Percentiles rank a stretch among this genome's conserved stretches.
Evolutionary conservation across 768 basidiomycete genomes (phyloP).

Genomic region (Brasilioporus rufonigricans): DNA sequence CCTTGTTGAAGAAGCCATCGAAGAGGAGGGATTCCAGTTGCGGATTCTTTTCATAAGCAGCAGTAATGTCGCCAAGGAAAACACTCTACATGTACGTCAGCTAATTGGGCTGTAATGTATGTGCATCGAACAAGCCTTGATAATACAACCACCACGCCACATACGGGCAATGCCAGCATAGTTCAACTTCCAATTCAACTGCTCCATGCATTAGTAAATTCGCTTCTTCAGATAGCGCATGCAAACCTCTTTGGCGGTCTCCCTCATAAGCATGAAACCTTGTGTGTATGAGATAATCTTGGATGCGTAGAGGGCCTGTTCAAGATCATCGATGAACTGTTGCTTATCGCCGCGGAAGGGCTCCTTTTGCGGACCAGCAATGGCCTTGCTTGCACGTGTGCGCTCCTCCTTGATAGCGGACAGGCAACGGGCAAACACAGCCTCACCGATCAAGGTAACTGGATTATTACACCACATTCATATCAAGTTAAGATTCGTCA

Average conservation of each 20-base stretch:
- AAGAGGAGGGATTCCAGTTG: slow-evolving; percentile 90
- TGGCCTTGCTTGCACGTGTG: slow-evolving; percentile 84
- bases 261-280: slow-evolving; percentile 99
- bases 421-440: slow-evolving; percentile 97
- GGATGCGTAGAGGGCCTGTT: slow-evolving; percentile 98
- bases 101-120: slow-evolving; percentile 8
- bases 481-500: slow-evolving; percentile 2
- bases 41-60: slow-evolving; percentile 83
- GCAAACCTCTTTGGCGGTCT: slow-evolving; percentile 88
- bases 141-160: slow-evolving; percentile 99
- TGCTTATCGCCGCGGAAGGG: slow-evolving; percentile 97
- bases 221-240: neutral
- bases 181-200: slow-evolving; percentile 90
- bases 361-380: slow-evolving; percentile 89
- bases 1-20: slow-evolving; percentile 97
- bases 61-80: slow-evolving; percentile 90
- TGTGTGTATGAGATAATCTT: slow-evolving; percentile 99
- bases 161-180: slow-evolving; percentile 97
- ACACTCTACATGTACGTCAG: slow-evolving; percentile 53
- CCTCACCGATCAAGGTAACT: slow-evolving; percentile 99
- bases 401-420: slow-evolving; percentile 98
- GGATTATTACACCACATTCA: slow-evolving; percentile 12
- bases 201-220: slow-evolving; percentile 2
- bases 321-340: slow-evolving; percentile 98
- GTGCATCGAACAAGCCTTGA: slow-evolving; percentile 58